Percentiles rank a stretch among this genome's conserved stretches.
Evolutionary conservation across 768 basidiomycete species (phyloP).

Genomic region (Lentinula aciculospora): DNA sequence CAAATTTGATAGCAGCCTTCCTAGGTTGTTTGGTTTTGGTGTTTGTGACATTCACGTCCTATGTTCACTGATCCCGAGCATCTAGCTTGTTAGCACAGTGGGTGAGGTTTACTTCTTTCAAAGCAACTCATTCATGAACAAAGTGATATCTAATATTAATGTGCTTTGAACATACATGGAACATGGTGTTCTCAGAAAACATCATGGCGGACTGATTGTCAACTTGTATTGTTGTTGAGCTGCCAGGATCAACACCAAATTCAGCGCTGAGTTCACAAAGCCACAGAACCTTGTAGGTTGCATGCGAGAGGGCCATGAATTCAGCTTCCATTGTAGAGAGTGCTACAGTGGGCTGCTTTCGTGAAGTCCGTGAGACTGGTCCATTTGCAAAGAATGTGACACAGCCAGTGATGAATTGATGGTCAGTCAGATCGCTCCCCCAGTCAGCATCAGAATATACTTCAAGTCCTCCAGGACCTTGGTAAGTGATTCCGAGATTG

Average conservation of each 20-base stretch:
- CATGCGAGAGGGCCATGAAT: constrained; percentile 27
- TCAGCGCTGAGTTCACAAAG: constrained; percentile 15
- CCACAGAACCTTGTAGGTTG: constrained; percentile 31
- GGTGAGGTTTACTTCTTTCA: no score
- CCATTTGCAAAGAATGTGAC: constrained; percentile 25
- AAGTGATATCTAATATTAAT: constrained; percentile 27
- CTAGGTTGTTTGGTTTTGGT: no score
- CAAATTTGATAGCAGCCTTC: no score
- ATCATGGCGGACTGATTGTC: constrained; percentile 25
- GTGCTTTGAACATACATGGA: constrained; percentile 25
- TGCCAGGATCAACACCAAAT: neutral
- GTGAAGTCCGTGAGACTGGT: constrained; percentile 32
- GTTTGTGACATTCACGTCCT: no score
- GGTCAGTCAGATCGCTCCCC: constrained; percentile 15
- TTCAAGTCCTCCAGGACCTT: no score
- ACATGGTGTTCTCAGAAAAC: constrained; percentile 14
- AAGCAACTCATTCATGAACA: constrained; percentile 17
- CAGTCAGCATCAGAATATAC: constrained; percentile 24
- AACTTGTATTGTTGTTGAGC: constrained; percentile 13
- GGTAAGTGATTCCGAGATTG: constrained; percentile 11
- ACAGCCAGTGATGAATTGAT: constrained; percentile 26
- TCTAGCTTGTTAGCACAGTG: constrained; percentile 18
- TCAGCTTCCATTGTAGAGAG: constrained; percentile 38
- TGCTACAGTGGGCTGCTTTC: constrained; percentile 31
- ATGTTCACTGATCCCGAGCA: no score